Evolutionary conservation across 2,329 filamentous ascomycete species (phyloP).

Genomic region (Aureobasidium uvarum): DNA sequence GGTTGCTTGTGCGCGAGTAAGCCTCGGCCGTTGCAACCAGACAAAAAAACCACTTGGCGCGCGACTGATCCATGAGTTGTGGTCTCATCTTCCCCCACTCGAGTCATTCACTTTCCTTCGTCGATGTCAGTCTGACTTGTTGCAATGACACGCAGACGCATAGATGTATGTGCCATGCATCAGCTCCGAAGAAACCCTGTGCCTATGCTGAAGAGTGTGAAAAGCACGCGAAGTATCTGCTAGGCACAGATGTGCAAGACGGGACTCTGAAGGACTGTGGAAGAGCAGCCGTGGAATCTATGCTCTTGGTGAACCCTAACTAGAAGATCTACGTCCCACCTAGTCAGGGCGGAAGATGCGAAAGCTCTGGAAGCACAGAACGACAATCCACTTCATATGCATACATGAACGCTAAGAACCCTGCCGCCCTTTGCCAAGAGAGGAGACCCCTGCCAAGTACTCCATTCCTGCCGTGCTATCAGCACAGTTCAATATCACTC

Average conservation of each 20-base stretch:
- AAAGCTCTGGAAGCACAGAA: conserved; percentile 23
- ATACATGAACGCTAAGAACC: conserved; percentile 15
- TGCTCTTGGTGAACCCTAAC: conserved; percentile 4
- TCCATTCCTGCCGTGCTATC: not conserved
- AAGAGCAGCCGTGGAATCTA: conserved; percentile 3
- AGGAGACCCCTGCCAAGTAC: conserved; percentile 6
- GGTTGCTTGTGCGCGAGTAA: not conserved
- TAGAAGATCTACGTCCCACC: not conserved
- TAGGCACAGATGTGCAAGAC: conserved; percentile 10
- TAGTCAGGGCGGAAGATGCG: conserved; percentile 5
- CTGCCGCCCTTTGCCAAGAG: conserved; percentile 5
- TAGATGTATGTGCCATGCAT: not conserved
- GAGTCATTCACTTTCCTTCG: too few relatives aligned
- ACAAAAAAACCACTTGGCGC: too few relatives aligned
- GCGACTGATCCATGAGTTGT: too few relatives aligned
- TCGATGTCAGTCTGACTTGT: too few relatives aligned
- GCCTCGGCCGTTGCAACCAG: too few relatives aligned
- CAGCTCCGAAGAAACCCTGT: not conserved
- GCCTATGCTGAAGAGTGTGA: conserved; percentile 4
- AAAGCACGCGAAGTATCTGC: conserved; percentile 15
- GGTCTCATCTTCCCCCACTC: too few relatives aligned
- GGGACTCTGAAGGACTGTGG: not conserved
- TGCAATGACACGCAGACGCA: conserved; percentile 3
- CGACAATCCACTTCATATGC: conserved; percentile 8
- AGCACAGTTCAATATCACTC: conserved; percentile 15